Base-by-base conservation (phyloP, 352 stramenopile species). In the Phytopythium litorale region DNA sequence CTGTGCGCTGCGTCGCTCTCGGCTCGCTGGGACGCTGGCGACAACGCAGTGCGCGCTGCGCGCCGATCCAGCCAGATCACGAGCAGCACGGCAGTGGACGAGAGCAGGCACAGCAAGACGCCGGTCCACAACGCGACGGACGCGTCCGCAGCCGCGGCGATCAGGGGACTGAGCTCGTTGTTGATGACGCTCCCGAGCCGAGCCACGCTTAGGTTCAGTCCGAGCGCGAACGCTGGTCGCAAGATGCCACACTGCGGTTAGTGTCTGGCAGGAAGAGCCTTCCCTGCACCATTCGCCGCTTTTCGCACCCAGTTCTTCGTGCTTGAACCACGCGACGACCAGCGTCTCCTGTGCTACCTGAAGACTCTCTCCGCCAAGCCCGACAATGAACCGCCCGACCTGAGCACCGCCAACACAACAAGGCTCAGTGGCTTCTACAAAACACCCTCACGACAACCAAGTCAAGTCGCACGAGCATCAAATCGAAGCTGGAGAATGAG, bases 151-250 rank as follows among this genome's bases (percentile, higher is more conserved):
- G 64, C 64, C 43, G 85, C 66, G 0, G 93, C 91, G 35, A 98
- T 76, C 51, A 74, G 60, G 0, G 90, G 90, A 65, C 85, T 97
- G 1, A 96, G 52, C 55, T 92, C 79, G 66, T 98, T 97, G 74
- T 98, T 98, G 65, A 97, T 91, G 37, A 98, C 93, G 43, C 81
- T 96, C 18, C 93, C 94, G 11, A 98, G 71, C 38, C 92, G 77
- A 49, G 83, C 83, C 12, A 98, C 81, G 61, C 88, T 95, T n/a
- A 98, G 71, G 50, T 95, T 97, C 51, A 98, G 88, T 6, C 91
- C 94, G 49, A 98, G 84, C 6, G 93, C 91, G 16, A 98, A 80
- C 5, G 94, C 94, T 77, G 57, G 11, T 56, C 52, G 12, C 13
- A 45, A 45, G 4, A 37, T 11, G 21, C 18, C 35, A 55, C n/a